Conservation (phyloP, 768 basidiomycete genomes). For the Pisolithus microcarpus region DNA sequence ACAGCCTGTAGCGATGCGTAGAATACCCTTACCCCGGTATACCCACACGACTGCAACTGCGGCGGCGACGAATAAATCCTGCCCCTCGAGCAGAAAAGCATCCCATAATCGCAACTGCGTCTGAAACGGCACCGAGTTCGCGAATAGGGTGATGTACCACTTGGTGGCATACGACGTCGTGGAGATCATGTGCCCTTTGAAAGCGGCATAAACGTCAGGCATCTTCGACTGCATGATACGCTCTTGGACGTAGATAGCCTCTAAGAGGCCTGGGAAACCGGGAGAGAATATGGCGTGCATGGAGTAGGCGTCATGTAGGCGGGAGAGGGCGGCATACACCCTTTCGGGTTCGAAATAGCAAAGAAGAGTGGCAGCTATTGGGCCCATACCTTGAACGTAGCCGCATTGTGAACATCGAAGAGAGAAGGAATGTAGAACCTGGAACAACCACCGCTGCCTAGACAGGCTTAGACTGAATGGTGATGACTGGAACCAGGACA, state of each 20-base stretch:
- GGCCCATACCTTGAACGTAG: slow-evolving; percentile 99
- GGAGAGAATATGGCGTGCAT: slow-evolving; percentile 88
- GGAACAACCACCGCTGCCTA: slow-evolving; percentile 92
- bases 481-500: background rate
- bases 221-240: slow-evolving; percentile 79
- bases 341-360: slow-evolving; percentile 91
- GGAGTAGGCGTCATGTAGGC: slow-evolving; percentile 81
- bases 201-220: slow-evolving; percentile 82
- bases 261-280: slow-evolving; percentile 92
- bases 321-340: slow-evolving; percentile 76
- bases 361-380: slow-evolving; percentile 88
- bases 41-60: slow-evolving; percentile 89
- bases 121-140: slow-evolving; percentile 93
- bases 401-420: slow-evolving; percentile 80
- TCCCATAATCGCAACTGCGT: slow-evolving; percentile 95
- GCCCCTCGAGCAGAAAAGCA: slow-evolving; percentile 83
- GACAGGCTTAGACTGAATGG: slow-evolving; percentile 6
- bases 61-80: slow-evolving; percentile 80
- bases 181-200: slow-evolving; percentile 83
- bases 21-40: slow-evolving; percentile 59
- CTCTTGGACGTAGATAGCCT: slow-evolving; percentile 95
- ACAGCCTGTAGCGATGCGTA: background rate
- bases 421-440: slow-evolving; percentile 89
- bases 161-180: slow-evolving; percentile 96
- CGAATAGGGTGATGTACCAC: slow-evolving; percentile 98